Evolutionary conservation across 805 yeast genomes (phyloP), one percentile per base, ranked within the genome.

Genomic region (Kodamaea neixiangensis): DNA sequence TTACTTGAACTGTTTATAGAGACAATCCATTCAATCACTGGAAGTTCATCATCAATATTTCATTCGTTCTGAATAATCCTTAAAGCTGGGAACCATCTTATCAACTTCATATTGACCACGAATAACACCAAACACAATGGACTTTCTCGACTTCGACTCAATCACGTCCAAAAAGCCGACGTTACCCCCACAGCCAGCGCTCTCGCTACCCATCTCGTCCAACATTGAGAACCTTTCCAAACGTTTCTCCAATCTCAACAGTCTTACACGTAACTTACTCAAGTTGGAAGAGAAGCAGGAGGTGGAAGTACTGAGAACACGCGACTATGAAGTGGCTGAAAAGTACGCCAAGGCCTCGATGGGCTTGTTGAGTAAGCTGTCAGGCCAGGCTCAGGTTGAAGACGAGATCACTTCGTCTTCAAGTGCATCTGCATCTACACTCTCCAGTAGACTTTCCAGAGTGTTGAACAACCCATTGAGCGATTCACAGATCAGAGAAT

Each of bases 321-420:
- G 52, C 48, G 53, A 56, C 46, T 45, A 53, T 34, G 55, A 52
- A 40, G 39, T 64, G 22, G 80, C 84, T 1, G 74, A 73, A 47
- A 75, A 74, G 50, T 81, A 81, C 56, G 86, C 85, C 0, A 56
- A 68, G 43, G 52, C 73, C 33, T 77, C 86, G 0, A 57, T 81
- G 39, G 67, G 67, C 17, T 59, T 80, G 52, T 59, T 72, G 14
- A 60, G 62, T n/a, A 54, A 51, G 21, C 53, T 56, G 21, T 7
- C 35, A 5, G 35, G 10, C 9, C n/a, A 17, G 11, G 41, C n/a
- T 17, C 21, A 5, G 4, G 22, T 10, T 2, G 41, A n/a, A 14
- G 18, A 37, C 13, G 41, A 37, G 7, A 37, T 13, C 19, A 10
- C 19, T 17, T 15, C 41, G 19, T 37, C 41, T 17, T 3, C 21